Conservation (phyloP, 352 stramenopile species). For the Discostella stelligera region DNA sequence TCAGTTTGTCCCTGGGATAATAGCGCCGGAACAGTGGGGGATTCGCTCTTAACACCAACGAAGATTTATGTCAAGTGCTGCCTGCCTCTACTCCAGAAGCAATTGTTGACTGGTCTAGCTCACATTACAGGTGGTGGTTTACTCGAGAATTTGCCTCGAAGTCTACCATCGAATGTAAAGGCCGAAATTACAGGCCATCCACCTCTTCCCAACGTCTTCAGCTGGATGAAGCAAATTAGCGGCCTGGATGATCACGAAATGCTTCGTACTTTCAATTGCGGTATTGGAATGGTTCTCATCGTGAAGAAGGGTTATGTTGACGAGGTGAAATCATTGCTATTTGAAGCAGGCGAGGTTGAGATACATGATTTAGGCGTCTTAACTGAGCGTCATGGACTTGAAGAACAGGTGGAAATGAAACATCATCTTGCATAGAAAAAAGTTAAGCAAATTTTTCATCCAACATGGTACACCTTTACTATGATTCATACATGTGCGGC, state of each 20-base stretch:
- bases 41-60: conserved; percentile 94
- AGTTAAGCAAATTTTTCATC: too few relatives aligned
- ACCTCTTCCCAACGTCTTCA: conserved; percentile 92
- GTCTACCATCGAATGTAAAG: conserved; percentile 89
- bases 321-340: conserved; percentile 86
- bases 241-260: conserved; percentile 92
- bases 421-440: conserved; percentile 27
- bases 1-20: conserved; percentile 81
- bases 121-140: conserved; percentile 99
- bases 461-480: too few relatives aligned
- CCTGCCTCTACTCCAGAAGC: conserved; percentile 70
- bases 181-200: conserved; percentile 90
- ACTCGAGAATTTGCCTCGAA: conserved; percentile 96
- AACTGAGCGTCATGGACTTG: conserved; percentile 60
- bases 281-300: conserved; percentile 98
- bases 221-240: conserved; percentile 92
- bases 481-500: too few relatives aligned
- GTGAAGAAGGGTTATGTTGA: conserved; percentile 87
- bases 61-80: conserved; percentile 96
- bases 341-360: conserved; percentile 85
- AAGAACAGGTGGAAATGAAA: conserved; percentile 87
- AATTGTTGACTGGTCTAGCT: conserved; percentile 88
- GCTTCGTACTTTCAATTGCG: conserved; percentile 97
- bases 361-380: conserved; percentile 89
- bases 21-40: conserved; percentile 86